Evolutionary conservation across 768 basidiomycete genomes (phyloP).

Genomic region (Vararia minispora): DNA sequence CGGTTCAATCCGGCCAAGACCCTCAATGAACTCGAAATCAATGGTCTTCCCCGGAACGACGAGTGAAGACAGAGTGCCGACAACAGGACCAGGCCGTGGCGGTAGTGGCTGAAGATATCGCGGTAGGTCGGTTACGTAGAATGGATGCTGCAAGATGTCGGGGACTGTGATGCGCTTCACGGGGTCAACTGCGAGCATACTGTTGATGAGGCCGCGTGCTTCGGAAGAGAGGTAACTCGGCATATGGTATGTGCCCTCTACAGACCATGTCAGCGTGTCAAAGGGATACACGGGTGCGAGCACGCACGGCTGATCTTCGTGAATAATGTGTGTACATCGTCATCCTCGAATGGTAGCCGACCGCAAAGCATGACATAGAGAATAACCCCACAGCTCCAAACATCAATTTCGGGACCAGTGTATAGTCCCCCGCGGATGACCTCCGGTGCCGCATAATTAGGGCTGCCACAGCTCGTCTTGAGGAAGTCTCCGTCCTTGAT

Average conservation of each 20-base stretch:
- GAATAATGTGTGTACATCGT: slow-evolving; percentile 87
- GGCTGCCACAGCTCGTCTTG: slow-evolving; percentile 95
- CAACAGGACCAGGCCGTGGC: slow-evolving; percentile 62
- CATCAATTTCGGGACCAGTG: slow-evolving; percentile 96
- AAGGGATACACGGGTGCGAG: neutral
- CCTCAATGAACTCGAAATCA: slow-evolving; percentile 83
- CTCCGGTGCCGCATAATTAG: slow-evolving; percentile 98
- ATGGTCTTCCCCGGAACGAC: slow-evolving; percentile 54
- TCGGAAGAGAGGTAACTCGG: slow-evolving; percentile 74
- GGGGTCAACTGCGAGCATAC: slow-evolving; percentile 92
- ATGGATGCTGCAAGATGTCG: slow-evolving; percentile 85
- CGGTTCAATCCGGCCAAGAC: slow-evolving; percentile 86
- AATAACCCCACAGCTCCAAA: slow-evolving; percentile 99
- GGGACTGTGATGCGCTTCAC: slow-evolving; percentile 89
- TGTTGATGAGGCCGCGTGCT: slow-evolving; percentile 65
- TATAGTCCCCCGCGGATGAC: slow-evolving; percentile 94
- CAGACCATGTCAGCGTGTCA: slow-evolving; percentile 2
- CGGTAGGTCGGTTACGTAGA: slow-evolving; percentile 78
- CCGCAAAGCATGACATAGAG: slow-evolving; percentile 97
- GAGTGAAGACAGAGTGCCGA: slow-evolving; percentile 62
- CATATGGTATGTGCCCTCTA: slow-evolving; percentile 81
- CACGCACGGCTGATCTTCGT: slow-evolving; percentile 83
- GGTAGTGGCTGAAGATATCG: slow-evolving; percentile 82
- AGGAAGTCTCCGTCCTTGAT: slow-evolving; percentile 96
- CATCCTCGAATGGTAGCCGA: slow-evolving; percentile 92